These are phyloP conservation scores for Cunninghamia lanceolata DNA, from an alignment of 75 land plant genomes.

Conservation along the genomic window DNA sequence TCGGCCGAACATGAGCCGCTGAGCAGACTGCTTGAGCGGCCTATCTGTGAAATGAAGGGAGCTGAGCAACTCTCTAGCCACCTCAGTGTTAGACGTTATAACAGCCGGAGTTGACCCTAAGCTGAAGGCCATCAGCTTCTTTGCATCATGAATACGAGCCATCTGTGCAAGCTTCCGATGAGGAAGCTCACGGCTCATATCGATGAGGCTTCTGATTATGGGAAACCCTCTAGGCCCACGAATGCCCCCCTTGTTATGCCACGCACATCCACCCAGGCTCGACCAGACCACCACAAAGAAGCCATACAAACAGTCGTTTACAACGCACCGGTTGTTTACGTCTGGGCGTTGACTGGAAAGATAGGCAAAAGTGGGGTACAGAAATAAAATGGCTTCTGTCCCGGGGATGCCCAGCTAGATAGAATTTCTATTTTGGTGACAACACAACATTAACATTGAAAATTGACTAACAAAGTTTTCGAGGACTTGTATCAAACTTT, in stretches of 20 bases:
- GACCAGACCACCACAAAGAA: conserved; percentile 19
- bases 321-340: too few relatives aligned
- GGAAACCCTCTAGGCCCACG: too few relatives aligned
- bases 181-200: conserved; percentile 26
- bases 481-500: too few relatives aligned
- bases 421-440: too few relatives aligned
- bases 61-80: conserved; percentile 51
- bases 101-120: conserved; percentile 48
- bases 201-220: conserved; percentile 34
- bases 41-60: conserved; percentile 55
- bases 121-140: conserved; percentile 59
- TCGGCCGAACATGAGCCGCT: conserved; percentile 54
- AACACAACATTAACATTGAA: too few relatives aligned
- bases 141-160: conserved; percentile 20
- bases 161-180: conserved; percentile 37
- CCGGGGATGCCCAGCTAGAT: too few relatives aligned
- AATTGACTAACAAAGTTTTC: too few relatives aligned
- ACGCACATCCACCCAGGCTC: conserved; percentile 59
- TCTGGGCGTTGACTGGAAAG: too few relatives aligned
- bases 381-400: too few relatives aligned
- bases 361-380: too few relatives aligned
- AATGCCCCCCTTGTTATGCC: conserved; percentile 50
- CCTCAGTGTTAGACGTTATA: conserved; percentile 38
- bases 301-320: too few relatives aligned
- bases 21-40: conserved; percentile 67